Evolutionary conservation across 2,329 filamentous ascomycete species (phyloP).

Genomic region (Colletotrichum siamense): DNA sequence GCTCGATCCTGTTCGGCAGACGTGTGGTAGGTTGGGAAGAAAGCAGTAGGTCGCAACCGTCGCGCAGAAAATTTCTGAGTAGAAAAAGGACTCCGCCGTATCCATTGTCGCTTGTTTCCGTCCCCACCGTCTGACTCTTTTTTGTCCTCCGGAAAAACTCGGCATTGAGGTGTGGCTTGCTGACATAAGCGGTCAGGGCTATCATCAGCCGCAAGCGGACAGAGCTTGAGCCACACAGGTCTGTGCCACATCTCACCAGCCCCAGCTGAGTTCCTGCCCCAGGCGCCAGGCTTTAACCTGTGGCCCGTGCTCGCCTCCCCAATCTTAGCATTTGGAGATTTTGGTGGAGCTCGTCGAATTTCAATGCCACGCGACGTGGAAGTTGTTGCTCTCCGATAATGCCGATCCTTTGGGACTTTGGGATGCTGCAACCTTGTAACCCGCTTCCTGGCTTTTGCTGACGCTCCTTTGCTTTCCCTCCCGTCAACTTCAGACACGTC

Average conservation of each 20-base stretch:
- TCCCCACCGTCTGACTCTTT: constrained; percentile 12
- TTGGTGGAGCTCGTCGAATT: constrained; percentile 7
- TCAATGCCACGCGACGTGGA: neutral
- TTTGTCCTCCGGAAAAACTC: neutral
- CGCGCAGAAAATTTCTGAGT: constrained; percentile 16
- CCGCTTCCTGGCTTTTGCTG: neutral
- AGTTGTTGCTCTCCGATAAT: neutral
- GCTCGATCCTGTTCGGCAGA: constrained; percentile 17
- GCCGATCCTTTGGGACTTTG: neutral
- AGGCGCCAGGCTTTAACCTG: neutral
- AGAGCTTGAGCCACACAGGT: neutral
- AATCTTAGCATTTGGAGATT: neutral
- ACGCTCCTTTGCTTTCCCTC: neutral
- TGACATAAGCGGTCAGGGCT: neutral
- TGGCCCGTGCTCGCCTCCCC: neutral
- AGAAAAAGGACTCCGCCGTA: constrained; percentile 16
- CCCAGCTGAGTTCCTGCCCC: neutral
- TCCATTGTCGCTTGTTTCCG: constrained; percentile 15
- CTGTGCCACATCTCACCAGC: too few relatives aligned
- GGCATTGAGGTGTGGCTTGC: neutral
- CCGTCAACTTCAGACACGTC: too few relatives aligned
- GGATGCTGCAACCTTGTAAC: neutral
- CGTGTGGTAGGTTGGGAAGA: constrained; percentile 12
- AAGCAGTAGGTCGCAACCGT: neutral
- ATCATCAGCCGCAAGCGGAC: neutral